These are phyloP conservation scores for Phaseolus coccineus DNA, from an alignment of 331 rosid genomes.

Conservation along the genomic window DNA sequence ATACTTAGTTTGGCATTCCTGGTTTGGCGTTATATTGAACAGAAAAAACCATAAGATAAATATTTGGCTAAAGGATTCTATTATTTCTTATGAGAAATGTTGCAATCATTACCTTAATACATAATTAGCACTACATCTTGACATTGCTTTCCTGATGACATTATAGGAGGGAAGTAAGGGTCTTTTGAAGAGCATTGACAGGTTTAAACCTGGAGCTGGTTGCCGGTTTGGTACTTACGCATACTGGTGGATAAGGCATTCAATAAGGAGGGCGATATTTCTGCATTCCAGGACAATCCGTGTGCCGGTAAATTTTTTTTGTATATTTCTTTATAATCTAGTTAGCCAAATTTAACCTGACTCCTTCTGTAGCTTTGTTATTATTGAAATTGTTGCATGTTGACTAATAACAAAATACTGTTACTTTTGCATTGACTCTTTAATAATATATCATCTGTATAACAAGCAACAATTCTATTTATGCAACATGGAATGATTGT, in stretches of 20 bases:
- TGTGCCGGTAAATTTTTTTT: slow-evolving; percentile 73
- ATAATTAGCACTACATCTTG: slow-evolving; percentile 21
- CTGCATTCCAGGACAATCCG: slow-evolving; percentile 92
- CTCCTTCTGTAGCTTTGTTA: slow-evolving; percentile 28
- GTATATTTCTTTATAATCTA: slow-evolving; percentile 15
- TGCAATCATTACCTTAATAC: slow-evolving; percentile 23
- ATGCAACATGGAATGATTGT: slow-evolving; percentile 28
- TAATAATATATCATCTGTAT: slow-evolving; percentile 11
- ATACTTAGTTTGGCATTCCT: neutral
- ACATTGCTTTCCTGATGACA: slow-evolving; percentile 40
- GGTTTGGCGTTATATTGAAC: slow-evolving; percentile 20
- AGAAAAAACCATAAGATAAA: slow-evolving; percentile 13
- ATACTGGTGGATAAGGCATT: slow-evolving; percentile 96
- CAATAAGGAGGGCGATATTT: slow-evolving; percentile 80
- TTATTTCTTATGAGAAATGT: slow-evolving; percentile 30
- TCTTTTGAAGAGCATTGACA: slow-evolving; percentile 86
- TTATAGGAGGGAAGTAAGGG: slow-evolving; percentile 93
- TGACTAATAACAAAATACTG: slow-evolving; percentile 30
- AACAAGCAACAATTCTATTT: slow-evolving; percentile 32
- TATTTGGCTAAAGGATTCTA: slow-evolving; percentile 30
- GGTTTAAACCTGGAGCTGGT: slow-evolving; percentile 86
- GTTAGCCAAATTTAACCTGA: slow-evolving; percentile 21
- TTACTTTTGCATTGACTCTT: neutral
- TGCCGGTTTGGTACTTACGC: slow-evolving; percentile 93
- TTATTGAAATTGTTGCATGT: slow-evolving; percentile 18